Evolutionary conservation across 2,329 filamentous ascomycete genomes (phyloP), one percentile per base, ranked within the genome.

Genomic region (Verticillium longisporum): DNA sequence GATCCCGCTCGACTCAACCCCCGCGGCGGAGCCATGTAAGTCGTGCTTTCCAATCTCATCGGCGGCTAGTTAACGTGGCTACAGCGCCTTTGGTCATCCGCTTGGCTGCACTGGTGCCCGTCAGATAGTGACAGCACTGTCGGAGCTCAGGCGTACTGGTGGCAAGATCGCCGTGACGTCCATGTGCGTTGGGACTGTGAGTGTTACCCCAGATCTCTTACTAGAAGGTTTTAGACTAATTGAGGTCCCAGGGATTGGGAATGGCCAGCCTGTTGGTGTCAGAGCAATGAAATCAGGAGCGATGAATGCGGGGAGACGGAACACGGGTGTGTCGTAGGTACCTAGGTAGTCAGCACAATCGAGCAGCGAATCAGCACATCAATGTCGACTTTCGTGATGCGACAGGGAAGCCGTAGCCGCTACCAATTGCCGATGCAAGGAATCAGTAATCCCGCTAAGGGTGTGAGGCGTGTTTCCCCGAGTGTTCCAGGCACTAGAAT

Each of bases 71-170:
- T 53, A 26, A 53, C 7, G 13, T 41, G 5, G n/a, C 26, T 15
- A 14, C 31, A 65, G 62, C 26, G 63, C 63, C 13, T 61, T 65
- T 41, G 63, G 63, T 1, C 63, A 66, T 58, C 65, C 65, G 1
- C 55, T 66, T 10, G 65, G 65, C 2, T 65, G 63, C n/a, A 66
- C 65, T 4, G 65, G 65, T 7, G 61, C 62, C n/a, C 54, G 60
- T n/a, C 62, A 64, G 61, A 59, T 64, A 15, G 62, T 61, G 15
- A 64, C 62, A 6, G 62, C 56, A 26, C 34, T 64, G 15, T 41
- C 61, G 2, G 62, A 64, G 50, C 34, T 59, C 10, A 59, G 45
- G 36, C 36, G 59, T 3, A 55, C 57, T 13, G 56, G 56, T 21
- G 56, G 56, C 1, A 57, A 57, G 56, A 57, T 57, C 15, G 56